These are phyloP conservation scores for Pseudogymnoascus sp. DNA, from an alignment of 2,329 filamentous ascomycete species.

Conservation along the genomic window DNA sequence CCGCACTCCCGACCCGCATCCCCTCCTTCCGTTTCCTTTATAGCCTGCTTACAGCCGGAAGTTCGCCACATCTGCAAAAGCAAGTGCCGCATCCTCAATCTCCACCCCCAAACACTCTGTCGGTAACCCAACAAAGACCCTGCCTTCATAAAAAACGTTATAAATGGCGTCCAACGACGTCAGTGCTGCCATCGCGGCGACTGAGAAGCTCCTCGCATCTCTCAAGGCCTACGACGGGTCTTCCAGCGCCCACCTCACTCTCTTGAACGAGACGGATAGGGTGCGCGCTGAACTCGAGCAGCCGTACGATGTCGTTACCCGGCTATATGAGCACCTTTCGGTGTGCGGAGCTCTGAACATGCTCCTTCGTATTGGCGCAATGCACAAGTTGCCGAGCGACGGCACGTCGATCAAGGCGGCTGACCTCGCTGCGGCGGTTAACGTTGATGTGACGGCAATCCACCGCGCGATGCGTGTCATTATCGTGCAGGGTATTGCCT, in stretches of 20 bases:
- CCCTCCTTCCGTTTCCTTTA: neutral
- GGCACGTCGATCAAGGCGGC: conserved; percentile 16
- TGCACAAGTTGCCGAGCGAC: conserved; percentile 17
- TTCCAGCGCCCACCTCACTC: conserved; percentile 12
- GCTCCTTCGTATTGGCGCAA: conserved; percentile 17
- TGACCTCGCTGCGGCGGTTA: conserved; percentile 21
- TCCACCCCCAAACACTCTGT: neutral
- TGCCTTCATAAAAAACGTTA: neutral
- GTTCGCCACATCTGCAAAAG: neutral
- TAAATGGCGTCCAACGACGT: neutral
- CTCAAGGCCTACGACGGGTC: conserved; percentile 18
- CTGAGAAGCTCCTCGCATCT: conserved; percentile 15
- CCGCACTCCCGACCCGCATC: neutral
- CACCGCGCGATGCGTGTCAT: conserved; percentile 28
- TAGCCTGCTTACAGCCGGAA: neutral
- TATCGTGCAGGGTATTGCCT: conserved; percentile 27
- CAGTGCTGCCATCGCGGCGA: conserved; percentile 14
- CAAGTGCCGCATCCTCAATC: neutral
- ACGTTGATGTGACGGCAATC: conserved; percentile 28
- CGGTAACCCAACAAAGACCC: conserved; percentile 6
- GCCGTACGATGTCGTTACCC: conserved; percentile 18
- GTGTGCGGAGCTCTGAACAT: conserved; percentile 19
- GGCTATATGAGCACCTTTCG: conserved; percentile 21
- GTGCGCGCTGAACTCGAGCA: conserved; percentile 17
- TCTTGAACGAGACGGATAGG: conserved; percentile 16